Evolutionary conservation across 2,329 filamentous ascomycete genomes (phyloP), one percentile per base, ranked within the genome.

Genomic region (Hypoxylon sp.): DNA sequence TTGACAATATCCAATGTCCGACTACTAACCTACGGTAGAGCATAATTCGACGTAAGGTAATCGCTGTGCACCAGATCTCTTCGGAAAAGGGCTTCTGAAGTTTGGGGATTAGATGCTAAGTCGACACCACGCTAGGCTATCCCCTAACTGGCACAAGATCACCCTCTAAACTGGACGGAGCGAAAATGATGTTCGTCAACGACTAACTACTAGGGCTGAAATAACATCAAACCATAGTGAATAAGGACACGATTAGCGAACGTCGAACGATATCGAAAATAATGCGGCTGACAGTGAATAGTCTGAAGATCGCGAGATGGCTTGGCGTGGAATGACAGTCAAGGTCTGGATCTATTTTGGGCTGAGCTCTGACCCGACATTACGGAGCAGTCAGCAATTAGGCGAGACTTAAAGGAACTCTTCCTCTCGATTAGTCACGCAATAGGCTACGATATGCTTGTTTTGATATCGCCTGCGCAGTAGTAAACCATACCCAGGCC

Each of bases 261-360:
- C 26, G 11, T 50, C 5, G 22, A 51, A 44, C n/a, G 5, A 33
- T 11, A n/a, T 26, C 17, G 2, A 37, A 22, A 51, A 17, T 39
- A 22, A 19, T 57, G 55, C 51, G 42, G 57, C 55, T 60, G 22
- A 57, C n/a, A 13, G 22, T 14, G 50, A 13, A 46, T 29, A 17
- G 10, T 1, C 35, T 22, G 33, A 57, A 39, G 51, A 61, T 68
- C 50, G 35, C 26, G 44, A 61, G 31, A 44, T 65, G 24, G 55
- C 50, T 60, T 60, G 47, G 57, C 57, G 48, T 19, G 31, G 35
- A 35, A 47, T 10, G 3, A n/a, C 17, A 44, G 2, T 42, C 9
- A 14, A 29, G 22, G 60, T 48, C 24, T 14, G 35, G 33, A 44
- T 17, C 17, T 44, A 44, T 44, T 44, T 42, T 37, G 14, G 29